Base-by-base conservation (phyloP, 1,139 yeast species). In the Pichia sp. region DNA sequence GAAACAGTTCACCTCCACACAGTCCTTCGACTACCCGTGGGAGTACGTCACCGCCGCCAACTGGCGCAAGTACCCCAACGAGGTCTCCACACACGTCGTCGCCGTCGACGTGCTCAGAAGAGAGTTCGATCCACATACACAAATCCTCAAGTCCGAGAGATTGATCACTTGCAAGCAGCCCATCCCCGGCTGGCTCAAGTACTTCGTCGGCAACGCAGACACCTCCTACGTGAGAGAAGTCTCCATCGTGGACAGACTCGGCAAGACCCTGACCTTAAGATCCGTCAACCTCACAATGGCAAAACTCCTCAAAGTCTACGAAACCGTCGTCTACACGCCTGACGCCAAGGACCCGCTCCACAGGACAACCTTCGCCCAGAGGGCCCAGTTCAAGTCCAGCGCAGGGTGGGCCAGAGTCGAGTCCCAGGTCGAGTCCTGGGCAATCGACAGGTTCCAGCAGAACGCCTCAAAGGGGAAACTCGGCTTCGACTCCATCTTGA, bases 21-120 rank as follows among this genome's bases (percentile, higher is more conserved):
- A 86, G 63, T 71, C 68, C 33, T 91, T 89, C 66, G 71, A 79
- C 52, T 91, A 91, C 61, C 79, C 95, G 0, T 91, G 98, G 97
- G 96, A 86, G 35, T 90, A 88, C 61, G 96, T 93, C 18, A 86
- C 96, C 1, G 91, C 96, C 0, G 98, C 98, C 50, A 91, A 93
- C 67, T 93, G 99, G 99, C 83, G 81, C 56, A 93, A 93, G 61
- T 93, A 93, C 67, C 99, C 99, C 15, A 93, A 93, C 56, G 96
- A 90, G 60, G 74, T 85, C 53, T 84, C 96, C 8, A 79, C 95
- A 0, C 99, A 93, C 68, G 99, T 93, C n/a, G 84, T 89, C 17
- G 94, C 95, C 1, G 98, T 93, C 7, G 99, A 93, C 65, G 88
- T 89, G 3, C 69, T 93, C 42, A 71, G 84, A 51, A 74, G 98